phyloP scores from a whole-genome alignment of 2,329 filamentous ascomycete genomes.

The Calonectria pseudoreteaudii region DNA sequence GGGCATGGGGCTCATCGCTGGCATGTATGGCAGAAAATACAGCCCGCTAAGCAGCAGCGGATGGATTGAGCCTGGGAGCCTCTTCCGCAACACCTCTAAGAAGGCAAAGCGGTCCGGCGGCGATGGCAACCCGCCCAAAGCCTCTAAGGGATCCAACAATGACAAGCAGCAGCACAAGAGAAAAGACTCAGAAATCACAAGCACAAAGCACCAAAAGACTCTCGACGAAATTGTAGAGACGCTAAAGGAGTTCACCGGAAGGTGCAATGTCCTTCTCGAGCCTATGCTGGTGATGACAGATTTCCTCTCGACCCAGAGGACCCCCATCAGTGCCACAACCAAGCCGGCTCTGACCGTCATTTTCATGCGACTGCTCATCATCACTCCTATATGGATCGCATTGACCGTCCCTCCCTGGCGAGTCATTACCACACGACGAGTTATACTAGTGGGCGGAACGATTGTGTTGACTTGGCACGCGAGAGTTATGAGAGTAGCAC shows the following conservation, averaged over 20 bases:
- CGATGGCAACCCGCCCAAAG: constrained; percentile 41
- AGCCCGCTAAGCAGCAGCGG: constrained; percentile 90
- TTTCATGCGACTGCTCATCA: constrained; percentile 87
- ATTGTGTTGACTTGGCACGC: constrained; percentile 93
- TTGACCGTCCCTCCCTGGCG: constrained; percentile 85
- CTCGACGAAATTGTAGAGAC: constrained; percentile 98
- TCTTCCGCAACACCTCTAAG: constrained; percentile 44
- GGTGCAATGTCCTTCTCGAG: constrained; percentile 92
- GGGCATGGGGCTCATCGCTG: constrained; percentile 82
- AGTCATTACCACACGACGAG: constrained; percentile 87
- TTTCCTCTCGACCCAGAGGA: constrained; percentile 91
- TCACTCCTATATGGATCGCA: constrained; percentile 88
- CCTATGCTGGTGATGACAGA: constrained; percentile 91
- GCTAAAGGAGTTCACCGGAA: constrained; percentile 86
- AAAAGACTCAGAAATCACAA: constrained; percentile 68
- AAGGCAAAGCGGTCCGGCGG: constrained; percentile 26
- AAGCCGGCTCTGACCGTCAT: constrained; percentile 89
- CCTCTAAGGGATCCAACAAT: constrained; percentile 32
- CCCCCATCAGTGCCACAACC: constrained; percentile 90
- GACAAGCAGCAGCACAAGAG: constrained; percentile 54
- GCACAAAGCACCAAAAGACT: constrained; percentile 88
- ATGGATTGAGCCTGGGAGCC: constrained; percentile 67
- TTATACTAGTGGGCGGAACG: constrained; percentile 88
- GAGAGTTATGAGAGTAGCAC: constrained; percentile 83
- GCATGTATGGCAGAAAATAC: constrained; percentile 92